Evolutionary conservation across 2,329 filamentous ascomycete genomes (phyloP), one percentile per base, ranked within the genome.

Genomic region (Aspergillus novoparasiticus): DNA sequence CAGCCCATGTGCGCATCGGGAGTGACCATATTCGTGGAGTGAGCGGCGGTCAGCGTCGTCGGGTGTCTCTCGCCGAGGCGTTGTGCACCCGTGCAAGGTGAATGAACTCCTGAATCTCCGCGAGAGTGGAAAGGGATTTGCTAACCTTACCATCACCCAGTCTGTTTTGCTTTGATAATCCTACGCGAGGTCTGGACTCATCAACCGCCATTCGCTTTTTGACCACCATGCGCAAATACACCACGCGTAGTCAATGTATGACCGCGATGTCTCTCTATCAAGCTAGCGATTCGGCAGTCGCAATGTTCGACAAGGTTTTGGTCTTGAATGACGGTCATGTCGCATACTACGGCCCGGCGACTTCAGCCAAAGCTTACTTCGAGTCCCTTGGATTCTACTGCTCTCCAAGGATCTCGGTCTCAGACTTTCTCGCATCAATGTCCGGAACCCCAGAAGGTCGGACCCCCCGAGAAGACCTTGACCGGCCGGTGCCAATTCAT

Each of bases 241-340:
- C 91, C 21, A 89, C 26, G 3, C 63, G 93, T 75, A 86, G 94
- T 61, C 92, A 92, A 83, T 87, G 89, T 36, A 46, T 34, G 75
- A 92, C 89, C 0, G 90, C 89, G 3, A 94, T 94, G 9, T 92
- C 91, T 0, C 81, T 95, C 0, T 95, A 94, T 76, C 91, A 94
- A 75, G 91, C 90, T 0, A 92, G 89, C 0, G 90, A 94, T 77
- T 91, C 87, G 71, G 90, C 93, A 64, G 92, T 90, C 78, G 81
- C 82, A 36, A 85, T 87, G 21, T 93, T 93, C 64, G 91, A 94
- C 81, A 94, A 94, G 77, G 90, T 94, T 19, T 79, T 94, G 73
- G 89, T 93, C 46, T 89, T 94, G 60, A 90, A 93, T 64, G 84
- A 85, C 39, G 91, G 91, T 1, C 86, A 84, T 43, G 87, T 92